Percentiles rank a stretch among this genome's conserved stretches.
These are phyloP conservation scores for Neofusicoccum umdonicola DNA, from an alignment of 2,329 filamentous ascomycete species.

Conservation along the genomic window DNA sequence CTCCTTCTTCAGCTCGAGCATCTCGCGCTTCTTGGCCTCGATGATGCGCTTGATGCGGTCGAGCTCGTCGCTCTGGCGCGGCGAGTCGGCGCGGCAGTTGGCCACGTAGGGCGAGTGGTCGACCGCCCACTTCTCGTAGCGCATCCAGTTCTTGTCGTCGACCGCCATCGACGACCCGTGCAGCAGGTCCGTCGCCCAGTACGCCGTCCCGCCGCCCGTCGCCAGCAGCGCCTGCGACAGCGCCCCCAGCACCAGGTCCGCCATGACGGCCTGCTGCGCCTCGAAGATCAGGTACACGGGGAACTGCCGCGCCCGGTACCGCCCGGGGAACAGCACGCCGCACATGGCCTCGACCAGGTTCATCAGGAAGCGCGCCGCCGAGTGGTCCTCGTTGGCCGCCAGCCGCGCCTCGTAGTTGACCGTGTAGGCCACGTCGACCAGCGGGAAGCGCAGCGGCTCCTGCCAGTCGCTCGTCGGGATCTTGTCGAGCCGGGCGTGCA, in stretches of 20 bases:
- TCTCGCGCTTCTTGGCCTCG: slow-evolving; percentile 19
- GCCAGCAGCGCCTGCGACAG: slow-evolving; percentile 14
- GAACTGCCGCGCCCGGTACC: slow-evolving; percentile 1
- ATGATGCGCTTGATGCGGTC: slow-evolving; percentile 19
- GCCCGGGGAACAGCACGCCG: slow-evolving; percentile 6
- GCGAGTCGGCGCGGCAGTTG: slow-evolving; percentile 17
- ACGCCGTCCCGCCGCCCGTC: slow-evolving; percentile 16
- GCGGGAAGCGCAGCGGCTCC: slow-evolving; percentile 17
- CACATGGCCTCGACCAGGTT: slow-evolving; percentile 18
- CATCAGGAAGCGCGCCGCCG: slow-evolving; percentile 7
- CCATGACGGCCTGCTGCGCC: slow-evolving; percentile 19
- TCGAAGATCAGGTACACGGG: slow-evolving; percentile 18
- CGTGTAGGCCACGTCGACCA: slow-evolving; percentile 18
- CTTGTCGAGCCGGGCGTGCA: slow-evolving; percentile 17
- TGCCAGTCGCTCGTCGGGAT: slow-evolving; percentile 10
- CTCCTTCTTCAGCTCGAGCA: slow-evolving; percentile 18
- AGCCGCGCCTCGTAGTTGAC: slow-evolving; percentile 13
- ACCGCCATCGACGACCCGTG: slow-evolving; percentile 14
- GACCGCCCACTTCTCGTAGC: slow-evolving; percentile 19
- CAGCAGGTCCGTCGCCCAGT: slow-evolving; percentile 16
- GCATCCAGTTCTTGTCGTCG: slow-evolving; percentile 18
- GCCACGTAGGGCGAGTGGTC: slow-evolving; percentile 17
- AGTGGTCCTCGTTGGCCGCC: slow-evolving; percentile 5
- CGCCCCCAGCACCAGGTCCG: slow-evolving; percentile 12
- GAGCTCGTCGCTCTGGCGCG: slow-evolving; percentile 15